Conservation (phyloP, 805 yeast species). For the Metschnikowia gelsemii region DNA sequence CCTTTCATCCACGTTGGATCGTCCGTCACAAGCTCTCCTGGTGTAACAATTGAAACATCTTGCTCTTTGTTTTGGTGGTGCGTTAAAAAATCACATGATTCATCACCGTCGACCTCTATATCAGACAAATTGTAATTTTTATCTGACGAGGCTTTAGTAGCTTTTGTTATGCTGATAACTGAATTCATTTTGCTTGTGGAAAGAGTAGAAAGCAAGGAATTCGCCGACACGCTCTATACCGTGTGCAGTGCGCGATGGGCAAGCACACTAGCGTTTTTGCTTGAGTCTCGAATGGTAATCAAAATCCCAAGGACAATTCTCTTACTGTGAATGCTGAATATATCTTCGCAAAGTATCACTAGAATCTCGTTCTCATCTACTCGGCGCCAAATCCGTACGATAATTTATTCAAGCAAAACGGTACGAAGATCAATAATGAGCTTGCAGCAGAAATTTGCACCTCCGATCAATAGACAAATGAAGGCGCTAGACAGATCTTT, state of each 20-base stretch:
- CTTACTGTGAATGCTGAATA: conserved; percentile 2
- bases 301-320: background rate
- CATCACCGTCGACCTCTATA: conserved; percentile 24
- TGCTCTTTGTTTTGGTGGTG: conserved; percentile 14
- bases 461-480: conserved; percentile 73
- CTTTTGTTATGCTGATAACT: conserved; percentile 40
- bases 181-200: conserved; percentile 9
- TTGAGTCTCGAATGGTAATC: background rate
- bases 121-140: conserved; percentile 47
- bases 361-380: background rate
- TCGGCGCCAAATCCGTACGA: conserved; percentile 13
- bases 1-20: conserved; percentile 99
- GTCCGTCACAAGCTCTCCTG: conserved; percentile 94
- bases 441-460: conserved; percentile 37
- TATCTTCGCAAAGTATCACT: background rate
- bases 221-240: too few relatives aligned
- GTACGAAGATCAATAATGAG: conserved; percentile 29
- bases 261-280: conserved; percentile 1
- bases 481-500: conserved; percentile 60
- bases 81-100: conserved; percentile 8
- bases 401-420: conserved; percentile 20
- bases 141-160: conserved; percentile 18
- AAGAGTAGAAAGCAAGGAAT: background rate
- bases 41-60: conserved; percentile 65
- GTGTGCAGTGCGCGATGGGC: conserved; percentile 18